Percentiles rank a stretch among this genome's conserved stretches.
Evolutionary conservation across 805 yeast genomes (phyloP).

Genomic region (Lipomyces chichibuensis): DNA sequence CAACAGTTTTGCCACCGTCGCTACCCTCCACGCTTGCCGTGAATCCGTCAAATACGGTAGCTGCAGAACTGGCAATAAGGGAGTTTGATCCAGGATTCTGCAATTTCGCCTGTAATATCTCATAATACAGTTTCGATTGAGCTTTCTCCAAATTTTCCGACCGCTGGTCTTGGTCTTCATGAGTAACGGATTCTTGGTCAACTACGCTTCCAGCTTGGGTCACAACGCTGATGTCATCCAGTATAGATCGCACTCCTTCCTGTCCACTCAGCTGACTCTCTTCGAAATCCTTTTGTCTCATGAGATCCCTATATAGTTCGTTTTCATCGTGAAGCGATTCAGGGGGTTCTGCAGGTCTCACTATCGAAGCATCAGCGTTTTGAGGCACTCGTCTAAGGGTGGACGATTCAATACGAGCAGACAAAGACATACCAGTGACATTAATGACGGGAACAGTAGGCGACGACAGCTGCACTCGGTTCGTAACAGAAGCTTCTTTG

Average conservation of each 20-base stretch:
- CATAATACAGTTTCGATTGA: conserved; percentile 25
- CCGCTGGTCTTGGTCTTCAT: conserved; percentile 16
- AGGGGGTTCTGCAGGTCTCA: neutral
- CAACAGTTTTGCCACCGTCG: neutral
- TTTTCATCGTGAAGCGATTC: conserved; percentile 21
- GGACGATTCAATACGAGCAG: neutral
- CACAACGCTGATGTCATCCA: conserved; percentile 24
- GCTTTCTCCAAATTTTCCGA: conserved; percentile 20
- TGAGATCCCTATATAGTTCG: conserved; percentile 23
- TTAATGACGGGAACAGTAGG: neutral
- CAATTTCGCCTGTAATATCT: conserved; percentile 24
- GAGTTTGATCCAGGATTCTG: conserved; percentile 17
- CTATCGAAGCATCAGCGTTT: neutral
- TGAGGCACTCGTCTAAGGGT: neutral
- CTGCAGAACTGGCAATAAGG: conserved; percentile 20
- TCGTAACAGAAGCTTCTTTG: neutral
- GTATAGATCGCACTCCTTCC: neutral
- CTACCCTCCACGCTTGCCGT: neutral
- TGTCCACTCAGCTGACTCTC: neutral
- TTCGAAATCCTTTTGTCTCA: conserved; percentile 18
- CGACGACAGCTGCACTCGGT: neutral
- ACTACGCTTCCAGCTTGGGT: conserved; percentile 33
- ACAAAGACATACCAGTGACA: neutral
- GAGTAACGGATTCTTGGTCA: conserved; percentile 8
- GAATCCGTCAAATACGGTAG: conserved; percentile 8